A percentile compares a stretch with the other conserved stretches of the same genome.
phyloP scores from a whole-genome alignment of 139 green algal genomes.

The Astrephomene gubernaculifera region DNA sequence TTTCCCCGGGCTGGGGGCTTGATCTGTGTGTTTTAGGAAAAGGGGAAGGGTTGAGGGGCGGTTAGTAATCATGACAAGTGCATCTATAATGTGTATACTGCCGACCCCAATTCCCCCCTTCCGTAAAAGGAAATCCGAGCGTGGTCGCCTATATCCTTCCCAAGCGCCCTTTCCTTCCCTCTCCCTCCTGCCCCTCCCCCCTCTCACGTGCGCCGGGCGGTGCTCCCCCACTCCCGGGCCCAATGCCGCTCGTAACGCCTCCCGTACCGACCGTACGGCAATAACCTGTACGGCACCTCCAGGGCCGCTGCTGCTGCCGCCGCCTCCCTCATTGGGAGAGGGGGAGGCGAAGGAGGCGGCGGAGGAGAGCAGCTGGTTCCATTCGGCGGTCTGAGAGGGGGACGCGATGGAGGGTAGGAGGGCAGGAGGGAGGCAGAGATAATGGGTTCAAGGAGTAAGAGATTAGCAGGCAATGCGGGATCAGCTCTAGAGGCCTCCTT shows the following conservation, averaged over 20 bases:
- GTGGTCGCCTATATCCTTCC: too few relatives aligned
- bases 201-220: not conserved
- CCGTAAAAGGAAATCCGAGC: not conserved
- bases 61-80: not conserved
- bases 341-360: too few relatives aligned
- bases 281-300: constrained; percentile 6
- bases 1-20: not conserved
- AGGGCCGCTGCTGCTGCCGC: not conserved
- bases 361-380: not conserved
- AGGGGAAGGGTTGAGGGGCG: not conserved
- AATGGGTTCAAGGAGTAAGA: not conserved
- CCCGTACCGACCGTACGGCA: constrained; percentile 9
- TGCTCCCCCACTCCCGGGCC: not conserved
- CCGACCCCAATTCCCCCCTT: not conserved
- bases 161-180: too few relatives aligned
- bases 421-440: not conserved
- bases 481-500: not conserved
- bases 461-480: not conserved
- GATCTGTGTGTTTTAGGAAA: not conserved
- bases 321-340: too few relatives aligned
- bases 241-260: constrained; percentile 44
- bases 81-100: not conserved
- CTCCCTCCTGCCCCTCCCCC: not conserved
- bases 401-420: too few relatives aligned
- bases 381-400: not conserved